phyloP scores from a whole-genome alignment of 192 early-diverging fungal genomes.

The Mortierella hygrophila region DNA sequence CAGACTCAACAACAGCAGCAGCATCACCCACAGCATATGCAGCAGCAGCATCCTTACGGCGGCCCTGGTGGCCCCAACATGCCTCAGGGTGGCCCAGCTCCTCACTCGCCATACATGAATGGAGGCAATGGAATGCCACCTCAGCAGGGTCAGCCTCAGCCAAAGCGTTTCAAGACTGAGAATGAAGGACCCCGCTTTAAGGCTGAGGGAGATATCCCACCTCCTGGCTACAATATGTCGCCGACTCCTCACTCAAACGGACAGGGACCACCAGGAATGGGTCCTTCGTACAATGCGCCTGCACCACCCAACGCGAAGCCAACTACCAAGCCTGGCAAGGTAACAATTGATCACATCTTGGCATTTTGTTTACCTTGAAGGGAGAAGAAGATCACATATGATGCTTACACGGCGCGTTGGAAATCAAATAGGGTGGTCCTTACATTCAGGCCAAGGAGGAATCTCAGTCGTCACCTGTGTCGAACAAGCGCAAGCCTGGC shows the following conservation, averaged over 20 bases:
- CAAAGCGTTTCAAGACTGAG: constrained; percentile 52
- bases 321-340: constrained; percentile 29
- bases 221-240: constrained; percentile 54
- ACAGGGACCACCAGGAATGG: constrained; percentile 58
- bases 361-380: background rate
- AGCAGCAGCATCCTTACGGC: constrained; percentile 29
- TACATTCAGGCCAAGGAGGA: constrained; percentile 38
- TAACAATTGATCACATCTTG: background rate
- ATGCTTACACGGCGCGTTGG: background rate
- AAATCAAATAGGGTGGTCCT: constrained; percentile 1
- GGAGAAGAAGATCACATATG: background rate
- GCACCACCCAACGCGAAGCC: constrained; percentile 29
- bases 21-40: constrained; percentile 40
- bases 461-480: constrained; percentile 21
- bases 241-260: constrained; percentile 60
- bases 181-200: constrained; percentile 45
- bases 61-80: constrained; percentile 52
- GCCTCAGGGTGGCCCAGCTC: constrained; percentile 39
- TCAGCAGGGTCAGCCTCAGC: constrained; percentile 56
- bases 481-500: constrained; percentile 43
- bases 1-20: constrained; percentile 36
- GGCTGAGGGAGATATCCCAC: constrained; percentile 42
- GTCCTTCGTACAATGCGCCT: constrained; percentile 29
- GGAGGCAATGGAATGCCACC: constrained; percentile 42
- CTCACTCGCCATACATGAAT: constrained; percentile 60